These are phyloP conservation scores for Cardamine occulta DNA, from an alignment of 345 rosid genomes.

Conservation along the genomic window DNA sequence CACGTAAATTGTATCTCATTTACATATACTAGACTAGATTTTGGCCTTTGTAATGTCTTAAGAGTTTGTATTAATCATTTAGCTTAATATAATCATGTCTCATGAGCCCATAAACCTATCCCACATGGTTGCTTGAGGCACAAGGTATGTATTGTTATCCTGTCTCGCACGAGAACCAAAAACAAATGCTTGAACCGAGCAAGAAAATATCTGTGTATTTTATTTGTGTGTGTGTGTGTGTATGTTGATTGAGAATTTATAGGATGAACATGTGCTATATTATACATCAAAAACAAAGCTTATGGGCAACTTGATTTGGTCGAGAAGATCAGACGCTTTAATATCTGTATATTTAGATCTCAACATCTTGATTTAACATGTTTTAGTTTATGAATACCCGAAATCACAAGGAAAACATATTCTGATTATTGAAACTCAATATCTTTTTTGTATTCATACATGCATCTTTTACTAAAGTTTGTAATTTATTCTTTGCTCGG, in stretches of 20 bases:
- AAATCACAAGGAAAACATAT: neutral
- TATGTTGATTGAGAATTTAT: neutral
- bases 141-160: neutral
- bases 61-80: neutral
- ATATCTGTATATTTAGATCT: neutral
- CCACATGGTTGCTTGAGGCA: slow-evolving; percentile 22
- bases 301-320: neutral
- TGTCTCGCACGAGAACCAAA: neutral
- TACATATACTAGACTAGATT: neutral
- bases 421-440: neutral
- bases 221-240: neutral
- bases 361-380: neutral
- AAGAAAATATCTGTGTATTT: neutral
- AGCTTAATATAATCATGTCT: neutral
- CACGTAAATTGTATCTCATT: neutral
- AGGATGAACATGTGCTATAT: neutral
- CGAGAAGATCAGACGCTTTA: slow-evolving; percentile 2
- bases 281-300: neutral
- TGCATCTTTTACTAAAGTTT: neutral
- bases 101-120: slow-evolving; percentile 21
- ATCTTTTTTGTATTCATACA: neutral
- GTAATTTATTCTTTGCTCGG: neutral
- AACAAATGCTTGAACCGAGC: neutral
- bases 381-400: neutral
- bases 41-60: slow-evolving; percentile 10